Percentiles rank a stretch among this genome's conserved stretches.
These are phyloP conservation scores for Diplocarpon mali DNA, from an alignment of 2,329 filamentous ascomycete species.

Conservation along the genomic window DNA sequence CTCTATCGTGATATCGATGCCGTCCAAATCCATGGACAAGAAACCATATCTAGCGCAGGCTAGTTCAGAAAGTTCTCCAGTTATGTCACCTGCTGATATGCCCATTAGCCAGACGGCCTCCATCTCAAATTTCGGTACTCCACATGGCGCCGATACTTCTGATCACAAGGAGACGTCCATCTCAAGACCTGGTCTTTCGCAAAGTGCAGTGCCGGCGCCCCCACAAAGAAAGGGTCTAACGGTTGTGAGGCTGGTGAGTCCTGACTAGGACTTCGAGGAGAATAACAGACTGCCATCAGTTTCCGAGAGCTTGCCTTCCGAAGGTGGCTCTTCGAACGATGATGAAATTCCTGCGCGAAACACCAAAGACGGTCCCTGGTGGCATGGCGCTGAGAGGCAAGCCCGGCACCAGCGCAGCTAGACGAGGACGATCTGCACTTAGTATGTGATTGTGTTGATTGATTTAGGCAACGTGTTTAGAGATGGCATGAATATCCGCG, in stretches of 20 bases:
- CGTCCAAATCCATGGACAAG: not conserved
- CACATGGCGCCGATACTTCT: not conserved
- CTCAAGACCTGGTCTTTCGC: not conserved
- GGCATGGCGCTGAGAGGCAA: conserved; percentile 2
- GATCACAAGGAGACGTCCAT: conserved; percentile 1
- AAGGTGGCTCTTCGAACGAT: conserved; percentile 14
- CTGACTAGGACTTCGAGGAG: conserved; percentile 11
- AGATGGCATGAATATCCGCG: no score
- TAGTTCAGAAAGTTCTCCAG: not conserved
- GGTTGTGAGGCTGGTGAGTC: conserved; percentile 20
- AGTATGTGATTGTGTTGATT: no score
- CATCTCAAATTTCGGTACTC: not conserved
- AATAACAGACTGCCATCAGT: not conserved
- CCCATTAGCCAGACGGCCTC: conserved; percentile 2
- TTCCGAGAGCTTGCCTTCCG: conserved; percentile 1
- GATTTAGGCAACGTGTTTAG: no score
- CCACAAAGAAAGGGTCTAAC: conserved; percentile 13
- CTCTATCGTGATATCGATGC: conserved; percentile 2
- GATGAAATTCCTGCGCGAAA: conserved; percentile 9
- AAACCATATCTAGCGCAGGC: not conserved
- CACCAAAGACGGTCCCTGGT: conserved; percentile 2
- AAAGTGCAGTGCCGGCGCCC: not conserved
- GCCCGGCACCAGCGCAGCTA: not conserved
- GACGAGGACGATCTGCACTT: not conserved
- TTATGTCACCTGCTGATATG: not conserved